A percentile compares a stretch with the other conserved stretches of the same genome.
These are phyloP conservation scores for Filosporella fistucella DNA, from an alignment of 495 filamentous ascomycete genomes.

Conservation along the genomic window DNA sequence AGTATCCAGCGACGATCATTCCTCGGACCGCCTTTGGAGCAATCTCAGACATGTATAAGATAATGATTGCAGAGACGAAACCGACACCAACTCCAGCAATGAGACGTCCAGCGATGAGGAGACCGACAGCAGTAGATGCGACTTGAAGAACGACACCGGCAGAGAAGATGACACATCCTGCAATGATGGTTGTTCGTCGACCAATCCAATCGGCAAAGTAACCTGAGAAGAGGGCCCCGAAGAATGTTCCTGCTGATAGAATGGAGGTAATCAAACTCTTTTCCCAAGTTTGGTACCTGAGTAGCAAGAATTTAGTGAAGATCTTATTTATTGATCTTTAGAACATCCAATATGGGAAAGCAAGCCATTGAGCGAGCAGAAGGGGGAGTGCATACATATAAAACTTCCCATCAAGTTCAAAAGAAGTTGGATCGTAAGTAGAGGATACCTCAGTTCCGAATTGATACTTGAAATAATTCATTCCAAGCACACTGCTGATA, in stretches of 20 bases:
- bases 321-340: too few relatives aligned
- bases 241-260: conserved; percentile 85
- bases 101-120: conserved; percentile 66
- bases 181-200: conserved; percentile 64
- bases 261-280: conserved; percentile 44
- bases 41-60: conserved; percentile 64
- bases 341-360: too few relatives aligned
- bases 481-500: conserved; percentile 53
- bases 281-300: conserved; percentile 33
- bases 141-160: conserved; percentile 73
- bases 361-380: too few relatives aligned
- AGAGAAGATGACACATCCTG: conserved; percentile 60
- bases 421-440: conserved; percentile 40
- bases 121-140: conserved; percentile 61
- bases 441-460: conserved; percentile 34
- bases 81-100: conserved; percentile 80
- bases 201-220: conserved; percentile 68
- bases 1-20: conserved; percentile 65
- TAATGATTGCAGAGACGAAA: conserved; percentile 60
- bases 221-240: conserved; percentile 69
- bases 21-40: conserved; percentile 74
- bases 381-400: too few relatives aligned
- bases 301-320: too few relatives aligned
- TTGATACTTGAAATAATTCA: conserved; percentile 37
- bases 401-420: conserved; percentile 16